Evolutionary conservation across 371 early-diverging fungal genomes (phyloP), one percentile per base, ranked within the genome.

Genomic region (Mortierella sp.): DNA sequence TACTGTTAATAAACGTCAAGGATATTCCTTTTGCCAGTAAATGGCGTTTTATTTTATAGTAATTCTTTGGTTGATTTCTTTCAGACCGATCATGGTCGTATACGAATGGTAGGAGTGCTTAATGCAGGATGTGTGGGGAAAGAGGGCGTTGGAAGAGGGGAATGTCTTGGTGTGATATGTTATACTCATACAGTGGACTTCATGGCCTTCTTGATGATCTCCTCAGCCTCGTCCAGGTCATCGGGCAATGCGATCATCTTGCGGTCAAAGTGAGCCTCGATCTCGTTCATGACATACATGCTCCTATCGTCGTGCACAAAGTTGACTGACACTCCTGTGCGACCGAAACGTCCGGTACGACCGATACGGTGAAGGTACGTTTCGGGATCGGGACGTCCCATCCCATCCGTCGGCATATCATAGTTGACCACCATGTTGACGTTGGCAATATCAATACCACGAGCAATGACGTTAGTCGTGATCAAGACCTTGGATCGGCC

Each of bases 341-440:
- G 92, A 17, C 99, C 99, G 78, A 99, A 99, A 55, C 99, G 90
- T 32, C 99, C 99, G 0, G 99, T 99, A 70, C 99, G 90, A 14
- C 99, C 99, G 70, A 99, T 98, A 63, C 99, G 91, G 79, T 99
- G 99, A 39, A 99, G 84, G 72, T 99, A 99, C 0, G 98, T 98
- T 72, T 98, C 98, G 17, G 88, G 88, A 60, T 97, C 97, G 0
- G 95, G 91, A 2, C 79, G 70, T 24, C 70, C 69, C 12, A 79
- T 50, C 24, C 66, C 73, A 43, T 89, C 88, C 34, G 90, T 64
- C 4, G 99, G 99, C 67, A 99, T 83, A 72, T 99, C 99, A 72
- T 94, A 99, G 83, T 99, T 99, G 79, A 99, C 89, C 24, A 99
- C 99, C 67, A 99, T 83, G 66, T 93, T 95, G 56, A 99, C 98